Percentiles rank a stretch among this genome's conserved stretches.
Evolutionary conservation across 2,329 filamentous ascomycete genomes (phyloP).

Genomic region (Shiraia sp.): DNA sequence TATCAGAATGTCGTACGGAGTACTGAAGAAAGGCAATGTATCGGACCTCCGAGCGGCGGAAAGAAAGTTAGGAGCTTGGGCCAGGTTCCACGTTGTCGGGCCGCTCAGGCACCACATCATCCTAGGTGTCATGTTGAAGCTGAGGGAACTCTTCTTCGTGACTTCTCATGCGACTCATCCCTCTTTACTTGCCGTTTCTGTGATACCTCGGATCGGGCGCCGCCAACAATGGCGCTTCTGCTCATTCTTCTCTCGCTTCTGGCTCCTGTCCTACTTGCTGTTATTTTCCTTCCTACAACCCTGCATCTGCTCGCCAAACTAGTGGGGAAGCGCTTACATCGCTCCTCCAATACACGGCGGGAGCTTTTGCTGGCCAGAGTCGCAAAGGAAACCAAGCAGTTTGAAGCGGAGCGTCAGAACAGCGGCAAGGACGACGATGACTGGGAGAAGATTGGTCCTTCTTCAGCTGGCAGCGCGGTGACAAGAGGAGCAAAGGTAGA

Average conservation of each 20-base stretch:
- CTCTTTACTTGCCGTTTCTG: slow-evolving; percentile 5
- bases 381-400: slow-evolving; percentile 32
- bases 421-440: slow-evolving; percentile 59
- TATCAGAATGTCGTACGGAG: slow-evolving; percentile 8
- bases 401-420: slow-evolving; percentile 20
- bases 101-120: slow-evolving; percentile 29
- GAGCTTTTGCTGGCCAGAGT: slow-evolving; percentile 40
- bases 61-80: slow-evolving; percentile 17
- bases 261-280: slow-evolving; percentile 20
- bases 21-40: slow-evolving; percentile 1
- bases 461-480: slow-evolving; percentile 51
- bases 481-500: slow-evolving; percentile 51
- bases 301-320: slow-evolving; percentile 32
- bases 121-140: slow-evolving; percentile 28
- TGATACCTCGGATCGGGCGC: slow-evolving; percentile 12
- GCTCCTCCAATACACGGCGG: slow-evolving; percentile 36
- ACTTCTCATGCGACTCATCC: slow-evolving; percentile 12
- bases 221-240: slow-evolving; percentile 31
- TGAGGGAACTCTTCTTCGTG: slow-evolving; percentile 11
- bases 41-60: slow-evolving; percentile 15
- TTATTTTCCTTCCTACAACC: slow-evolving; percentile 30
- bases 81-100: slow-evolving; percentile 20
- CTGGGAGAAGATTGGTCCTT: slow-evolving; percentile 70
- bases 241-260: slow-evolving; percentile 32
- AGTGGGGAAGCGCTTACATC: slow-evolving; percentile 36